Conservation (phyloP, 2,329 filamentous ascomycete species). For the Beauveria sp. region DNA sequence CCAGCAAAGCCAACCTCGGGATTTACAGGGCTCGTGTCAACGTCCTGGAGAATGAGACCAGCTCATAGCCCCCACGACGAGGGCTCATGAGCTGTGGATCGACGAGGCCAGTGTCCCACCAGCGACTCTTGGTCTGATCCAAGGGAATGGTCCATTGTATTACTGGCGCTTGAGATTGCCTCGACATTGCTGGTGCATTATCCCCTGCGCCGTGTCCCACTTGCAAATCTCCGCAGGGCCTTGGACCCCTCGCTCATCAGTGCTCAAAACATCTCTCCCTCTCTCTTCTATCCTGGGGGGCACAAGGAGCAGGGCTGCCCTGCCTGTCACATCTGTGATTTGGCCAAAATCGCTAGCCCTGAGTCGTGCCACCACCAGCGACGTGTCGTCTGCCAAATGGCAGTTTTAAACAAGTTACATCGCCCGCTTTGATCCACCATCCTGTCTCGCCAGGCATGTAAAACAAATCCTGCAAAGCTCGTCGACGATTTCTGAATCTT, state of each 20-base stretch:
- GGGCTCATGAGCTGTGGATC: constrained; percentile 3
- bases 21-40: constrained; percentile 7
- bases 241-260: neutral
- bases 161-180: constrained; percentile 9
- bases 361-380: constrained; percentile 4
- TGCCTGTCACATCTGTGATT: neutral
- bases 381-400: neutral
- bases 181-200: neutral
- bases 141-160: constrained; percentile 10
- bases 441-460: constrained; percentile 4
- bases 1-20: neutral
- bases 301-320: constrained; percentile 2
- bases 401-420: constrained; percentile 10
- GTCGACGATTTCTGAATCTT: neutral
- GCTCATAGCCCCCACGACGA: constrained; percentile 8
- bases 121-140: constrained; percentile 8
- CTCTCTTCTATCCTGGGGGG: neutral
- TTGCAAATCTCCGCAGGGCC: constrained; percentile 9
- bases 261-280: neutral
- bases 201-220: constrained; percentile 10
- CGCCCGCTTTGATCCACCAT: constrained; percentile 5
- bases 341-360: neutral
- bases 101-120: constrained; percentile 7
- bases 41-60: constrained; percentile 9
- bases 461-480: constrained; percentile 1